Percentiles rank a stretch among this genome's conserved stretches.
These are phyloP conservation scores for Penicillium roqueforti DNA, from an alignment of 495 filamentous ascomycete species.

Conservation along the genomic window DNA sequence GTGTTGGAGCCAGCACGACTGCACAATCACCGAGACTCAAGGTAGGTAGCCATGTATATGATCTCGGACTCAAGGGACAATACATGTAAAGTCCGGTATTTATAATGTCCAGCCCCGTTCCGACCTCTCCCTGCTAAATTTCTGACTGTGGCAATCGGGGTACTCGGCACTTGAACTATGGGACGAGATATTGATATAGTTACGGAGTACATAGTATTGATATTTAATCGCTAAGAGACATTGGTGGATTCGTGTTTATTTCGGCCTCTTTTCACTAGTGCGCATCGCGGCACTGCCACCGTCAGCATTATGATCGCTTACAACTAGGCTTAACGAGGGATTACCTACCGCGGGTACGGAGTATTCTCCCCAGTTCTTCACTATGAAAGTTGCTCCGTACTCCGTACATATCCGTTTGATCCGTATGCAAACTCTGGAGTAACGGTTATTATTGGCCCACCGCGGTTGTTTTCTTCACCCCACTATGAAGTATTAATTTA, in stretches of 20 bases:
- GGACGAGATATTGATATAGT: background rate
- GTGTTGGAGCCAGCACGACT: background rate
- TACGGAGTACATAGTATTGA: background rate
- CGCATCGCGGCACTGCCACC: constrained; percentile 1
- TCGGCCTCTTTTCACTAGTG: background rate
- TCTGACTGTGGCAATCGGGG: constrained; percentile 24
- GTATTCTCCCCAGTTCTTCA: constrained; percentile 2
- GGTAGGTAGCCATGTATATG: background rate
- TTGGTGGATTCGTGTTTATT: background rate
- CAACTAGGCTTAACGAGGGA: background rate
- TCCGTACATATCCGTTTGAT: background rate
- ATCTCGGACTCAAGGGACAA: constrained; percentile 10
- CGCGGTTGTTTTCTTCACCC: background rate
- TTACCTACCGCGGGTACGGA: background rate
- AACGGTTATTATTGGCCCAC: constrained; percentile 5
- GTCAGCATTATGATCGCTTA: constrained; percentile 1
- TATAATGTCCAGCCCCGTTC: constrained; percentile 10
- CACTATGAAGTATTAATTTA: background rate
- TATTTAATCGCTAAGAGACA: background rate
- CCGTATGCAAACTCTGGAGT: constrained; percentile 2
- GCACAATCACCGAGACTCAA: no score
- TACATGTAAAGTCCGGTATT: constrained; percentile 8
- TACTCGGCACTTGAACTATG: constrained; percentile 9
- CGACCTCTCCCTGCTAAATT: constrained; percentile 17
- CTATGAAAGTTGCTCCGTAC: background rate